Evolutionary conservation across 345 rosid species (phyloP), one percentile per base, ranked within the genome.

Genomic region (Murraya koenigii): DNA sequence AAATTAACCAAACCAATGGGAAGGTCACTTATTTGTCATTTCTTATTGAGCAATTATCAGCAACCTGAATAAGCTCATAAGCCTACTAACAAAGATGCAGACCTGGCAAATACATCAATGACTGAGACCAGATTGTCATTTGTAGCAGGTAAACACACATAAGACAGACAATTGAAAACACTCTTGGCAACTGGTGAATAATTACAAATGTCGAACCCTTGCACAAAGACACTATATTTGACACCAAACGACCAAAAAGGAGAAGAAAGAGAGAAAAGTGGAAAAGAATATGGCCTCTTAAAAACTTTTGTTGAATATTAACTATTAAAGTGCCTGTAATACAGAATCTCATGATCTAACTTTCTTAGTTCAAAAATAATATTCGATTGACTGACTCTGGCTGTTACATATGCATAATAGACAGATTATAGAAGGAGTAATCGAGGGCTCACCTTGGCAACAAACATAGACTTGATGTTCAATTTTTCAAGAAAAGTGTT

Each of bases 401-500:
- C 11, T 32, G 36, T 35, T 7, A 15, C 14, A 55, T 33, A 71
- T 2, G 1, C 41, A 11, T 0, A 55, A 35, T 1, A 36, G 13
- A 26, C 9, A 36, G 3, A 3, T 17, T 0, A 35, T n/a, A n/a
- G 30, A 3, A 1, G 58, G 65, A 41, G 6, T 61, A 54, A 32
- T 7, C 6, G 52, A 15, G 10, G 38, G 56, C 77, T 69, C 52
- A 92, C 98, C 94, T 89, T 89, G 77, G 94, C 84, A 0, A 86
- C 87, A 79, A 92, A 90, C 85, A 88, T 71, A 6, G 93, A 81
- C 62, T 86, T 86, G 49, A 91, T 77, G 64, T 77, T 80, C 86
- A 94, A 70, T 82, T 89, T 94, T 26, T 87, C 91, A 77, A 92
- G 84, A 72, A 91, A 94, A 61, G 91, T 75, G 70, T 78, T 90